phyloP scores from a whole-genome alignment of 73 alveolate genomes.

The Paramecium primaurelia region DNA sequence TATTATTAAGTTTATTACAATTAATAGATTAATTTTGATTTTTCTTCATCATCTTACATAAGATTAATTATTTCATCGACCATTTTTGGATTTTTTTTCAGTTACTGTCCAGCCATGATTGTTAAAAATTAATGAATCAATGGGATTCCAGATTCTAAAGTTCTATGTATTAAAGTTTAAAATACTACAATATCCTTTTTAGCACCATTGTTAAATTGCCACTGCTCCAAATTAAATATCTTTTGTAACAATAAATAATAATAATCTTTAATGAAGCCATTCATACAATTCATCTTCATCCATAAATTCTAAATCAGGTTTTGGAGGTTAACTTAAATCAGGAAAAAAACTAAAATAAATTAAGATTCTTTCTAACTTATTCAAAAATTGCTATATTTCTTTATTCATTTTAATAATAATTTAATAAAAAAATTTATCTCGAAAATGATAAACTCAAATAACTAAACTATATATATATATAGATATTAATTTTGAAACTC shows the following conservation, averaged over 20 bases:
- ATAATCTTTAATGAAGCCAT: conserved; percentile 15
- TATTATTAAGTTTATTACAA: conserved; percentile 4
- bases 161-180: neutral
- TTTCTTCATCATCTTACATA: neutral
- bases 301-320: neutral
- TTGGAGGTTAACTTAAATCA: neutral
- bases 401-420: neutral
- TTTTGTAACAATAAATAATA: neutral
- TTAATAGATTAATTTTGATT: neutral
- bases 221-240: neutral
- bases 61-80: neutral
- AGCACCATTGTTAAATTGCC: neutral
- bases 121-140: neutral
- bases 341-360: neutral
- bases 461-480: neutral
- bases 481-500: neutral
- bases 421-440: neutral
- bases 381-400: neutral
- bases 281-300: conserved; percentile 25
- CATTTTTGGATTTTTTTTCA: neutral
- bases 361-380: neutral
- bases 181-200: neutral
- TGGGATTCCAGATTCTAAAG: neutral
- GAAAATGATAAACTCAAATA: neutral
- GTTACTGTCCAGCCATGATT: neutral